Conservation (phyloP, 139 green algal genomes). For the Chlorella sorokiniana region DNA sequence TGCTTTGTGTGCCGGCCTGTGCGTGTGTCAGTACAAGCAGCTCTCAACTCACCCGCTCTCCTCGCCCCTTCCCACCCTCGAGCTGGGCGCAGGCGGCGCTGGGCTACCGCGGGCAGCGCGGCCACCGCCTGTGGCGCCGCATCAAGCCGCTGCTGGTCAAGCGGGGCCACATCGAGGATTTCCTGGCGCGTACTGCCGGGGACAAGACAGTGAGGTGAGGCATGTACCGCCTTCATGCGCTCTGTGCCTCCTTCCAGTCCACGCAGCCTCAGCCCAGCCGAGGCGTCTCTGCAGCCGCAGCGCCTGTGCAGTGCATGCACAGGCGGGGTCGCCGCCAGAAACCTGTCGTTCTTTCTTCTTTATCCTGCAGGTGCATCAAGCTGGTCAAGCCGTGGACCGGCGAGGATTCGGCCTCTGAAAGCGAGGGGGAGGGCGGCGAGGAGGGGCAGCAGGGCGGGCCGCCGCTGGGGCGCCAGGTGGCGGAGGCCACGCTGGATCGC, state of each 20-base stretch:
- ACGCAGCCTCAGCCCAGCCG: too few species aligned
- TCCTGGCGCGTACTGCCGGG: constrained; percentile 25
- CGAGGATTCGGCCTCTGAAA: not conserved
- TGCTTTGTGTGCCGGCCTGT: too few species aligned
- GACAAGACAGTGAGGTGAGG: constrained; percentile 37
- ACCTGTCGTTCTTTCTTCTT: not conserved
- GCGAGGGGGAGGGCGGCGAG: not conserved
- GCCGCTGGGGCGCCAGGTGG: constrained; percentile 22
- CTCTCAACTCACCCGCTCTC: too few species aligned
- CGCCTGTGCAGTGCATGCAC: too few species aligned
- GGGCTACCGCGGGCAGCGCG: constrained; percentile 37
- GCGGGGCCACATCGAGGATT: constrained; percentile 41
- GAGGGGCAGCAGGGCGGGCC: not conserved
- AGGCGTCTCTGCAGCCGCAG: too few species aligned
- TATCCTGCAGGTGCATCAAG: constrained; percentile 24
- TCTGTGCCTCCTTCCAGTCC: too few species aligned
- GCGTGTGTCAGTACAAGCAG: too few species aligned
- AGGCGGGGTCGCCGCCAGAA: too few species aligned
- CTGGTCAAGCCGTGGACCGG: constrained; percentile 30
- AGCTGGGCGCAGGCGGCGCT: constrained; percentile 33
- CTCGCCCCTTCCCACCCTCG: too few species aligned
- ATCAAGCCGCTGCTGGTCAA: constrained; percentile 46
- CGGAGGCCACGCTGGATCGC: constrained; percentile 37
- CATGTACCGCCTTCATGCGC: not conserved
- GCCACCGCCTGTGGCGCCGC: constrained; percentile 58